These are phyloP conservation scores for Lipomyces sp. DNA, from an alignment of 805 yeast species.

Conservation along the genomic window DNA sequence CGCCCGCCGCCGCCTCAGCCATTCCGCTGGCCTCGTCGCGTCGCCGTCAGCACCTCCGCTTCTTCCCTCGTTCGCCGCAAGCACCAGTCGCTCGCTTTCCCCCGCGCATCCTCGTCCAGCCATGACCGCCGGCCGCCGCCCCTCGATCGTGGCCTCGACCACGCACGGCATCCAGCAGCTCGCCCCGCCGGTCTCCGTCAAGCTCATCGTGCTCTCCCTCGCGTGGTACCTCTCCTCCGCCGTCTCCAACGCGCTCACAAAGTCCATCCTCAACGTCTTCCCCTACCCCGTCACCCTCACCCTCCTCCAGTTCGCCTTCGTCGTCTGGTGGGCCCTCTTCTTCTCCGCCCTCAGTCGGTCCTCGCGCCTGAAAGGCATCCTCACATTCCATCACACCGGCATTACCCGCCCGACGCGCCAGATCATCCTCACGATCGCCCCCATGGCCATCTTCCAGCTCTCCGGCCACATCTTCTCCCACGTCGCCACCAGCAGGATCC, in stretches of 20 bases:
- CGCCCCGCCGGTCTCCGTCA: slow-evolving; percentile 45
- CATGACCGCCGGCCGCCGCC: slow-evolving; percentile 2
- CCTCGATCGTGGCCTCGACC: slow-evolving; percentile 16
- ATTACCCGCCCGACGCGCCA: slow-evolving; percentile 46
- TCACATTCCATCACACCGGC: slow-evolving; percentile 33
- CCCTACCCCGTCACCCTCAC: slow-evolving; percentile 85
- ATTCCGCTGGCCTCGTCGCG: too few species aligned
- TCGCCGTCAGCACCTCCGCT: too few species aligned
- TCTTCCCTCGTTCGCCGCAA: too few species aligned
- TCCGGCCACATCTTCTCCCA: slow-evolving; percentile 88
- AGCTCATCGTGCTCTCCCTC: slow-evolving; percentile 56
- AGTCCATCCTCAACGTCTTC: slow-evolving; percentile 65
- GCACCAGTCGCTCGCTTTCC: too few species aligned
- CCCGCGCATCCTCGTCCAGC: background rate
- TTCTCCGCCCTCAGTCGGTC: slow-evolving; percentile 30
- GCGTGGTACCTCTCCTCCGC: slow-evolving; percentile 82
- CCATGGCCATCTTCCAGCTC: slow-evolving; percentile 94
- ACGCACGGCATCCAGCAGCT: slow-evolving; percentile 38
- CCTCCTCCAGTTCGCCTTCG: slow-evolving; percentile 77
- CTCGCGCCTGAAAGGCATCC: slow-evolving; percentile 37
- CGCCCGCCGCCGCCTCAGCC: too few species aligned
- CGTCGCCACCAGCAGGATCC: slow-evolving; percentile 85
- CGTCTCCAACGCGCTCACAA: slow-evolving; percentile 75
- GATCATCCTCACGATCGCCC: slow-evolving; percentile 66
- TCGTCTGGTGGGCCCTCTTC: slow-evolving; percentile 49